Percentiles rank a stretch among this genome's conserved stretches.
These are phyloP conservation scores for Closterium sp. DNA, from an alignment of 139 green algal genomes.

Conservation along the genomic window DNA sequence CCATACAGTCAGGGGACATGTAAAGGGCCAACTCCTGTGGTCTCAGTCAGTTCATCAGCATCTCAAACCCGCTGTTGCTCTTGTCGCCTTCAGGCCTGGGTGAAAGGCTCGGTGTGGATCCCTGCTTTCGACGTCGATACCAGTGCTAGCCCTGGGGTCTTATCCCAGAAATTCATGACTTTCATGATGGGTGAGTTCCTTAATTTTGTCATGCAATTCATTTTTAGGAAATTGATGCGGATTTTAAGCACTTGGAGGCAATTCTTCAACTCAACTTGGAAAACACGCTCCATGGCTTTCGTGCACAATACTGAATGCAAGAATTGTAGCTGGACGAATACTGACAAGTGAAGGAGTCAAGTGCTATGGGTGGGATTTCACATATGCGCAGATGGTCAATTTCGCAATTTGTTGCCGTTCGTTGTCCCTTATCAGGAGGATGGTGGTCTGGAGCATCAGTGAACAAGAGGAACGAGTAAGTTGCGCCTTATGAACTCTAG, in stretches of 20 bases:
- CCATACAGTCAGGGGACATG: no score
- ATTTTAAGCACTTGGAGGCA: not conserved
- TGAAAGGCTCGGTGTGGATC: constrained; percentile 42
- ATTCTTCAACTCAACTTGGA: no score
- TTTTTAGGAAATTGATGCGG: not conserved
- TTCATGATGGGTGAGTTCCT: constrained; percentile 38
- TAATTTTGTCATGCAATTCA: not conserved
- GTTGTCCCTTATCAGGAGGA: constrained; percentile 24
- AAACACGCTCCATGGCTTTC: no score
- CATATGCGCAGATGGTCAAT: not conserved
- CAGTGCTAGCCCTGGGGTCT: not conserved
- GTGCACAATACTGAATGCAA: not conserved
- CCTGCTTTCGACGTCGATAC: constrained; percentile 38
- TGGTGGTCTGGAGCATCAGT: constrained; percentile 34
- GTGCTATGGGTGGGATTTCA: not conserved
- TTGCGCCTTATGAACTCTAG: not conserved
- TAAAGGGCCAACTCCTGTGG: no score
- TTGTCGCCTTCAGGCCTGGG: constrained; percentile 25
- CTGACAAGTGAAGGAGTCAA: no score
- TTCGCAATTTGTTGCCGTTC: not conserved
- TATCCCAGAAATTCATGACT: constrained; percentile 25
- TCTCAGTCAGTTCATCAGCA: not conserved
- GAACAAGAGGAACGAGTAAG: constrained; percentile 46
- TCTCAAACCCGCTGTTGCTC: not conserved
- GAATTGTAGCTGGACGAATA: not conserved